Evolutionary conservation across 139 green algal species (phyloP), one percentile per base, ranked within the genome.

Genomic region (Chlamydomonas sp.): DNA sequence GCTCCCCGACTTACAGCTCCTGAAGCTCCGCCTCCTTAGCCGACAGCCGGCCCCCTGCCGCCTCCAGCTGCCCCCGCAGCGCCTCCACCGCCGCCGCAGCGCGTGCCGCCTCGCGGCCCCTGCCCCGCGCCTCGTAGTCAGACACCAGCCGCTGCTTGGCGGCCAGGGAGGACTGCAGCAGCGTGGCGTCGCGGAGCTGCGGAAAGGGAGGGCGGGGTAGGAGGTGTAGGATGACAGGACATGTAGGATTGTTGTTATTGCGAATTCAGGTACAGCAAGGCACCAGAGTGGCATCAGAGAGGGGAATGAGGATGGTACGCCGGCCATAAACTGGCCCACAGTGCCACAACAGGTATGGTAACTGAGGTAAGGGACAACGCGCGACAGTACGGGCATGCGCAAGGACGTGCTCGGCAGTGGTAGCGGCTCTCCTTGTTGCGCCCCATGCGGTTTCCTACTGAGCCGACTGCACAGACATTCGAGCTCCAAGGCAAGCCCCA

Each of bases 21-120:
- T 1, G 3, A 20, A 86, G 61, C 69, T 79, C 57, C 68, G 67
- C 71, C 81, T 86, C 81, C 68, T 63, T 73, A 2, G 8, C 85
- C 59, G 58, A 59, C 77, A 81, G 89, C n/a, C n/a, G 14, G 12
- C 78, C 59, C 14, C 78, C 20, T 4, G 76, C 85, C 58, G 81
- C 79, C 31, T 91, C 77, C 61, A 91, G 87, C 78, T 68, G 77
- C 68, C 71, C 63, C 57, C 72, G 83, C 62, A 79, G n/a, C 63
- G 63, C 76, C 78, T 79, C 88, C 60, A 89, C 49, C 63, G 49
- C 63, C 71, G 18, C 72, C 5, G 3, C 64, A 61, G 66, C 18
- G 1, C 68, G 61, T 20, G 76, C 73, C 76, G 86, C 82, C 88
- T 89, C 82, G 61, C 1, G n/a, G 8, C 68, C 82, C 15, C 77